Base-by-base conservation (phyloP, 1,284 basidiomycete genomes). In the Phellinidium pouzarii region DNA sequence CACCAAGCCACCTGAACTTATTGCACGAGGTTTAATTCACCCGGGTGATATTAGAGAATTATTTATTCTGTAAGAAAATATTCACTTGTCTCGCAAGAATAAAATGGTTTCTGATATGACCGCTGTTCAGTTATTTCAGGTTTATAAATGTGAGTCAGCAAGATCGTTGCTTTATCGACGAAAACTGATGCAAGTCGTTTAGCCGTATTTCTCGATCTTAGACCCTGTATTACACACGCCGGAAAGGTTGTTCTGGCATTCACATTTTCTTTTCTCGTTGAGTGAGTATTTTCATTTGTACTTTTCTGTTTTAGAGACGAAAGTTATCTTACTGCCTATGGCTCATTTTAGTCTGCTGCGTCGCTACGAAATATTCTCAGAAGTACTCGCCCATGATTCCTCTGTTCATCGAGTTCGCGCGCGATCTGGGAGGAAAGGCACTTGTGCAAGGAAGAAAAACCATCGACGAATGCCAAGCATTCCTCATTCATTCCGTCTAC, bases 401-500 rank as follows among this genome's bases (percentile, higher is more conserved):
- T 11, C 27, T 50, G 7, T 49, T 76, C 1, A 75, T 76, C 66
- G 73, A 76, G 38, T 77, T 80, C 55, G 78, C 78, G 3, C 66
- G 71, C 47, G 73, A 77, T 58, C 71, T 72, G 34, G 78, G 78
- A 14, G 74, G 73, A 11, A 69, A 73, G 52, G 72, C 76, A 4
- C 66, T 82, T 14, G 68, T 77, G 3, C 72, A 77, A 50, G 74
- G 74, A 44, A 65, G 67, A 54, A 73, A 76, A 63, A 66, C 65
- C 42, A 67, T 82, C 38, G 79, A 81, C 55, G 71, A 76, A 44
- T 80, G 78, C 55, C 80, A 83, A 58, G 79, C 79, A 11, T 80
- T 71, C 53, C 62, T 74, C 12, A 58, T 75, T 12, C 61, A 80
- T 64, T 73, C 75, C 20, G 73, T 77, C 6, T 82, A 80, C 62